These are phyloP conservation scores for Colletotrichum cereale DNA, from an alignment of 2,329 filamentous ascomycete genomes.

Conservation along the genomic window DNA sequence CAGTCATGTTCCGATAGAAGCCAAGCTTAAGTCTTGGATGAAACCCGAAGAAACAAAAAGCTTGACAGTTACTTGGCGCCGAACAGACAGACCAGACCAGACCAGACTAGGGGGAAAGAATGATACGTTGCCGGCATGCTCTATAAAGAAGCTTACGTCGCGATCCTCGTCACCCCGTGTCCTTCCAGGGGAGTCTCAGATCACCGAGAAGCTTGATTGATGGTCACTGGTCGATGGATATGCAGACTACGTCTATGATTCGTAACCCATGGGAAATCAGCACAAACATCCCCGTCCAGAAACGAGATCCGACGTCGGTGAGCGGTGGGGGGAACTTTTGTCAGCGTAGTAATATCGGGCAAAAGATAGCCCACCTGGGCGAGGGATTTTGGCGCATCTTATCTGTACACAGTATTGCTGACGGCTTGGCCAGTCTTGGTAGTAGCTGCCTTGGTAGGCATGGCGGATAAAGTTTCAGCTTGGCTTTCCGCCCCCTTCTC, in stretches of 20 bases:
- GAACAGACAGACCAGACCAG: not conserved
- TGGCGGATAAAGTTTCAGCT: not conserved
- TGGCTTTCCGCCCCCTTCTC: not conserved
- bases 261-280: constrained; percentile 12
- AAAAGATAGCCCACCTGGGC: constrained; percentile 18
- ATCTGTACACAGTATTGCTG: too few species aligned
- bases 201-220: constrained; percentile 29
- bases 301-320: constrained; percentile 24
- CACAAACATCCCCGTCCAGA: constrained; percentile 4
- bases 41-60: not conserved
- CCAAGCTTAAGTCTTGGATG: not conserved
- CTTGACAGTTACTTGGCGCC: constrained; percentile 14
- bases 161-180: constrained; percentile 36
- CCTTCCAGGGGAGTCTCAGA: not conserved
- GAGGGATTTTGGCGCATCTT: not conserved
- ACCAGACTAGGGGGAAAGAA: not conserved
- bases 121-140: not conserved
- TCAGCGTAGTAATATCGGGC: constrained; percentile 32
- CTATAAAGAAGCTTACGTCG: constrained; percentile 34
- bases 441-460: too few species aligned
- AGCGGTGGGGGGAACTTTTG: constrained; percentile 24
- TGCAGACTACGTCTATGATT: constrained; percentile 29
- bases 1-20: not conserved
- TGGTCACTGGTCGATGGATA: not conserved
- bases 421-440: not conserved